Conservation (phyloP, 371 early-diverging fungal genomes). For the Syncephalastrum monosporum region DNA sequence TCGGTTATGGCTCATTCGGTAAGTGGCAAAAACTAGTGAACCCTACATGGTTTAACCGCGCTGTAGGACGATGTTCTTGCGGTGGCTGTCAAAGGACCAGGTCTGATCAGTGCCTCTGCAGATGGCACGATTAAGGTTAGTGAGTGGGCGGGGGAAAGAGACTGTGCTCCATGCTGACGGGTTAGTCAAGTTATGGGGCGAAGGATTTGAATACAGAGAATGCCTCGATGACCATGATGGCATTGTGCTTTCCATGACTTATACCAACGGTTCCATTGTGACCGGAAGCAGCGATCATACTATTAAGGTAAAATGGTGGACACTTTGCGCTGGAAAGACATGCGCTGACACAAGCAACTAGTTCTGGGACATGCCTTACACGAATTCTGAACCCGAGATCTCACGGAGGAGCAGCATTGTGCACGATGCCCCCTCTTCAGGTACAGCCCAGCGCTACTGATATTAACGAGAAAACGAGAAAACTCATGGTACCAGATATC, state of each 20-base stretch:
- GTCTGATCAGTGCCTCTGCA: constrained; percentile 70
- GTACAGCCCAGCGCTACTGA: constrained; percentile 4
- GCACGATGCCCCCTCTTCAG: constrained; percentile 26
- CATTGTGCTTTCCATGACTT: constrained; percentile 64
- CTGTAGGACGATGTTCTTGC: constrained; percentile 68
- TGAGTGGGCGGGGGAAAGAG: neutral
- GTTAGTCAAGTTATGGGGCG: constrained; percentile 60
- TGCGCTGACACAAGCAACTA: neutral
- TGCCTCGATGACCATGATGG: constrained; percentile 62
- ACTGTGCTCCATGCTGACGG: neutral
- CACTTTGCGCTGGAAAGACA: neutral
- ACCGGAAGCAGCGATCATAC: constrained; percentile 70
- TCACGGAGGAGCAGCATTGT: constrained; percentile 28
- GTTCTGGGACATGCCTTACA: constrained; percentile 39
- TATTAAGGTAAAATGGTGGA: constrained; percentile 49
- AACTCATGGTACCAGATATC: constrained; percentile 31
- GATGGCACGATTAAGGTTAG: constrained; percentile 75
- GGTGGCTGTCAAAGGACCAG: constrained; percentile 44
- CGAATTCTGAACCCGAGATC: constrained; percentile 16
- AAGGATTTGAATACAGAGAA: constrained; percentile 64
- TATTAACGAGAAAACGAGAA: neutral
- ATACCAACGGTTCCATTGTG: constrained; percentile 57
- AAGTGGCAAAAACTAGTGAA: constrained; percentile 10
- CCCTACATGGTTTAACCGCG: neutral
- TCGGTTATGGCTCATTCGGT: constrained; percentile 65